These are phyloP conservation scores for Tetrastigma voinierianum DNA, from an alignment of 164 flowering plant species.

Conservation along the genomic window DNA sequence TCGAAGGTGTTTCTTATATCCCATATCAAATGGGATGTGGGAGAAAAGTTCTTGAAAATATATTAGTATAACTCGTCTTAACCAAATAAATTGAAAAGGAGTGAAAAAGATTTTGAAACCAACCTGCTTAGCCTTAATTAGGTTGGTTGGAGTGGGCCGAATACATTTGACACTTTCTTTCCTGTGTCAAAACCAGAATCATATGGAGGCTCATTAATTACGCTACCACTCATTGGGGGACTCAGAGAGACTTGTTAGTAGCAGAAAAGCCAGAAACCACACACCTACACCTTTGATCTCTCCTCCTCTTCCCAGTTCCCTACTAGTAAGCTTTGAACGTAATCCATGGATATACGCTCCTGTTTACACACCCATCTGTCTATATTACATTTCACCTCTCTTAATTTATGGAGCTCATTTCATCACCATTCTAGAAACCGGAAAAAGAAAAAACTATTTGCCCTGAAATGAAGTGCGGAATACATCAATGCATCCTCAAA, in stretches of 20 bases:
- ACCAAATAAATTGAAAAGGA: too few species aligned
- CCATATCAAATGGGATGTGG: too few species aligned
- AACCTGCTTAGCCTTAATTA: not conserved
- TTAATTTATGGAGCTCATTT: not conserved
- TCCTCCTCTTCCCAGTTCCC: not conserved
- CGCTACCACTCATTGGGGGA: too few species aligned
- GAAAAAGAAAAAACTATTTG: too few species aligned
- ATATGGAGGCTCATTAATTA: not conserved
- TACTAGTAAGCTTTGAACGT: not conserved
- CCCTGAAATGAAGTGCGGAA: not conserved
- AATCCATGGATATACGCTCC: too few species aligned
- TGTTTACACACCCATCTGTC: not conserved
- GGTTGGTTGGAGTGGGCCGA: constrained; percentile 4
- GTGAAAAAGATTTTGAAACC: not conserved
- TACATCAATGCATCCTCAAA: not conserved
- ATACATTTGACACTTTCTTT: constrained; percentile 25
- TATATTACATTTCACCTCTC: not conserved
- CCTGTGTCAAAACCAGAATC: not conserved
- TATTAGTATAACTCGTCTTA: too few species aligned
- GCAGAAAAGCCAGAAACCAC: too few species aligned
- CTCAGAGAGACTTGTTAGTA: too few species aligned
- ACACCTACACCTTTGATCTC: too few species aligned
- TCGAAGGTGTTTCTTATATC: too few species aligned
- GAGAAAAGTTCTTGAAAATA: too few species aligned
- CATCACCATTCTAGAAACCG: too few species aligned